Conservation (phyloP, 2,329 filamentous ascomycete genomes). For the Aureobasidium vineae region DNA sequence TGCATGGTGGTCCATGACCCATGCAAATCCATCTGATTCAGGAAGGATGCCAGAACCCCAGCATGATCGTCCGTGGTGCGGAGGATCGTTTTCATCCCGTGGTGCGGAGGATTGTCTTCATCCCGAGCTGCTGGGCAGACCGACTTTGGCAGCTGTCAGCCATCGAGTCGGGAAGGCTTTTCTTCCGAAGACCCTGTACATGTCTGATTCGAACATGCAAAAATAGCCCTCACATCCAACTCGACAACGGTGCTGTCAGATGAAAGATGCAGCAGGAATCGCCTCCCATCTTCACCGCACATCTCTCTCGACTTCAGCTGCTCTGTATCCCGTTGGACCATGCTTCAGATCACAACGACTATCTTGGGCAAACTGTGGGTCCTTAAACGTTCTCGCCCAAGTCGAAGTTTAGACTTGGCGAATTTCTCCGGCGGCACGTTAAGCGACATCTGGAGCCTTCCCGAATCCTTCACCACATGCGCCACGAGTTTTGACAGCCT, state of each 20-base stretch:
- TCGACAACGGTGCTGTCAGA: neutral
- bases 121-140: neutral
- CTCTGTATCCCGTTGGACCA: neutral
- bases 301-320: slow-evolving; percentile 8
- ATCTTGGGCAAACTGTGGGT: slow-evolving; percentile 15
- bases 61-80: neutral
- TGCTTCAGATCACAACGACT: slow-evolving; percentile 13
- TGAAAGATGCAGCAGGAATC: neutral
- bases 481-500: neutral
- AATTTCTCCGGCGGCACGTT: neutral
- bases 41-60: neutral
- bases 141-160: slow-evolving; percentile 18
- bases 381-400: slow-evolving; percentile 3
- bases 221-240: neutral
- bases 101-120: slow-evolving; percentile 7
- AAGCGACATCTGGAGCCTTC: neutral
- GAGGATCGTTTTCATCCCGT: no score
- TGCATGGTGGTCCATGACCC: neutral
- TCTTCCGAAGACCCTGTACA: neutral
- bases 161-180: neutral
- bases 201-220: neutral
- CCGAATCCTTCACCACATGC: neutral
- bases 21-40: neutral
- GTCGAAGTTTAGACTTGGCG: neutral
- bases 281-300: neutral